Conservation (phyloP, 2,329 filamentous ascomycete genomes). For the Ophiocordyceps sinensis region DNA sequence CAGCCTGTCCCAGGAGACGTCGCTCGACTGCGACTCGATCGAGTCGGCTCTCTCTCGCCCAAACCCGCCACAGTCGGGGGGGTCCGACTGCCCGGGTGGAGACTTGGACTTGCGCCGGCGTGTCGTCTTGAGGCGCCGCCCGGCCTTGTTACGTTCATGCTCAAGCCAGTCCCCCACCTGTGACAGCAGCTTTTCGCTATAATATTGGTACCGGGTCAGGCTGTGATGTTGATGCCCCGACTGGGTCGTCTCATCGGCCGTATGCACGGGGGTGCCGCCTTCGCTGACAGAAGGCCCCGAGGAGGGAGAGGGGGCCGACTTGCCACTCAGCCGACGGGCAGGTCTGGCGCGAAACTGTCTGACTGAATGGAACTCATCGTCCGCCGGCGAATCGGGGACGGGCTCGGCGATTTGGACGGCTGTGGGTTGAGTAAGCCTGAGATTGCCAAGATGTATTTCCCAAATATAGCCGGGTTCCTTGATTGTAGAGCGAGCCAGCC, state of each 20-base stretch:
- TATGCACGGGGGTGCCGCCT: slow-evolving; percentile 11
- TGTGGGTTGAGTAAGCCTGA: slow-evolving; percentile 8
- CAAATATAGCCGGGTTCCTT: neutral
- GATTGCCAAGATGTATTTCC: neutral
- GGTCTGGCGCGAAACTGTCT: slow-evolving; percentile 19
- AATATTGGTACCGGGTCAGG: slow-evolving; percentile 20
- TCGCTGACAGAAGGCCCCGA: slow-evolving; percentile 30
- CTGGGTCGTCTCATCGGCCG: slow-evolving; percentile 13
- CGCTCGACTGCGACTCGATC: slow-evolving; percentile 50
- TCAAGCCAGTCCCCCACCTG: slow-evolving; percentile 78
- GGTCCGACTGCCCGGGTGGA: slow-evolving; percentile 13
- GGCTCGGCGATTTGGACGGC: slow-evolving; percentile 47
- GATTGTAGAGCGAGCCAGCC: neutral
- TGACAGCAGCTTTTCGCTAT: slow-evolving; percentile 46
- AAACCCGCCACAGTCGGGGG: slow-evolving; percentile 1
- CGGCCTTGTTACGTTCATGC: slow-evolving; percentile 53
- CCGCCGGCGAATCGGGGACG: slow-evolving; percentile 15
- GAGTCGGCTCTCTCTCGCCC: slow-evolving; percentile 33
- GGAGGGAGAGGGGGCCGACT: slow-evolving; percentile 16
- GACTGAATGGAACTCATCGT: slow-evolving; percentile 15
- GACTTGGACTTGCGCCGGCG: slow-evolving; percentile 17
- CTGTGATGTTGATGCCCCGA: slow-evolving; percentile 12
- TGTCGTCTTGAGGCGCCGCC: slow-evolving; percentile 14
- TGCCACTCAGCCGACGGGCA: slow-evolving; percentile 19
- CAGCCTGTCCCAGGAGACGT: slow-evolving; percentile 63